phyloP scores from a whole-genome alignment of 225 moss, liverwort and hornwort genomes.

The Rhytidiadelphus loreus region DNA sequence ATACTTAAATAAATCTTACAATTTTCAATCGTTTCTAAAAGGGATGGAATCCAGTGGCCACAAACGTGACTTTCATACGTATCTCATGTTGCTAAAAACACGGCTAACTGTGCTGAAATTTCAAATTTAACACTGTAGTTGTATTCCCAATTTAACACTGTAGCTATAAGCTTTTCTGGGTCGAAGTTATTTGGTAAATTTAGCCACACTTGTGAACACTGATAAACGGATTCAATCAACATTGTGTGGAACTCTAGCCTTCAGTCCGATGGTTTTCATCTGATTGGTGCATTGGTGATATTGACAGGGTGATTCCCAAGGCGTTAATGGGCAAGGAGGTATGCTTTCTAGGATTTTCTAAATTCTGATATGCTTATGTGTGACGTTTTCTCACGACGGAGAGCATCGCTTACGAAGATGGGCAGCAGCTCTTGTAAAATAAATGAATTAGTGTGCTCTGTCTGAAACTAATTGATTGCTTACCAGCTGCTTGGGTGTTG shows the following conservation, averaged over 20 bases:
- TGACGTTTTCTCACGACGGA: background rate
- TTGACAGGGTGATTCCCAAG: slow-evolving; percentile 76
- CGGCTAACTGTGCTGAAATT: background rate
- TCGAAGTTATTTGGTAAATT: background rate
- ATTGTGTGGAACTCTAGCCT: background rate
- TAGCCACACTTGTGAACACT: background rate
- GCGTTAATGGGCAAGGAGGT: slow-evolving; percentile 88
- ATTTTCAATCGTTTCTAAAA: background rate
- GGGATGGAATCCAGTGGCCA: background rate
- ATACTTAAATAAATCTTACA: background rate
- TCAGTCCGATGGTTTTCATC: background rate
- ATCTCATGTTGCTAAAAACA: background rate
- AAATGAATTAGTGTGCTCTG: background rate
- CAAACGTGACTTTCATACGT: background rate
- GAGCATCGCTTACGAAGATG: background rate
- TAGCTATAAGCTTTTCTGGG: background rate
- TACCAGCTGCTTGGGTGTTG: background rate
- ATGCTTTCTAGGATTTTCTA: background rate
- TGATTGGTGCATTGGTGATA: background rate
- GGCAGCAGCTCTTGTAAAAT: background rate
- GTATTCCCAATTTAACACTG: background rate
- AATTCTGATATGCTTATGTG: background rate
- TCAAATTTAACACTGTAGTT: background rate
- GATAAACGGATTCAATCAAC: background rate
- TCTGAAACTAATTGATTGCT: background rate